Evolutionary conservation across 768 basidiomycete genomes (phyloP), one percentile per base, ranked within the genome.

Genomic region (Sarcodon sp.): DNA sequence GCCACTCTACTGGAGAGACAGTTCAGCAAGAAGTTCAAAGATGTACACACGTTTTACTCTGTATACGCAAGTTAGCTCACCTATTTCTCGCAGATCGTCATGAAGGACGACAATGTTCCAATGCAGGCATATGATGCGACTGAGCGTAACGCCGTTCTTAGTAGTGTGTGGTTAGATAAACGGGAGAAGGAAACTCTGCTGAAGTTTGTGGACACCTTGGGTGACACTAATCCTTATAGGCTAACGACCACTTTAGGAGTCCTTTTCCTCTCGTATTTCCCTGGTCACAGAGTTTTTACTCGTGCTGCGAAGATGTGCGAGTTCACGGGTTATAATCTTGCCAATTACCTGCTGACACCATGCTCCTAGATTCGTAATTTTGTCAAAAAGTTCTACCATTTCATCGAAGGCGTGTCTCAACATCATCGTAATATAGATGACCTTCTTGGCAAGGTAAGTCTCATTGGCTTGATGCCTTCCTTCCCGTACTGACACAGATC

Each of bases 351-450:
- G 43, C 48, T 18, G 38, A 49, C 5, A 48, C 16, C 44, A 36
- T 11, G 35, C 31, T 39, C 27, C 31, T 66, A 94, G 80, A 86
- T 94, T 50, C 81, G 89, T 21, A 72, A 70, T 38, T 97, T 94
- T 58, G 86, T 96, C 35, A 86, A 92, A 55, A 90, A 89, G 56
- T 98, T 96, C 67, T 94, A 97, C 60, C 83, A 89, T 18, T 99
- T 98, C 62, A 80, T 93, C 0, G 96, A 99, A 55, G 94, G 94
- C 7, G 87, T 96, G 5, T 81, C 86, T 2, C 88, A 93, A 59
- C 86, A 90, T 50, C 87, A 92, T 61, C 76, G 84, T 38, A 86
- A 93, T 59, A 87, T 93, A 33, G 93, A 98, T 56, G 90, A 91
- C 47, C 71, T 97, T 7, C 64, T 99, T 45, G 83, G 83, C 66